Evolutionary conservation across 805 yeast genomes (phyloP), one percentile per base, ranked within the genome.

Genomic region (Isabelozyma heimii): DNA sequence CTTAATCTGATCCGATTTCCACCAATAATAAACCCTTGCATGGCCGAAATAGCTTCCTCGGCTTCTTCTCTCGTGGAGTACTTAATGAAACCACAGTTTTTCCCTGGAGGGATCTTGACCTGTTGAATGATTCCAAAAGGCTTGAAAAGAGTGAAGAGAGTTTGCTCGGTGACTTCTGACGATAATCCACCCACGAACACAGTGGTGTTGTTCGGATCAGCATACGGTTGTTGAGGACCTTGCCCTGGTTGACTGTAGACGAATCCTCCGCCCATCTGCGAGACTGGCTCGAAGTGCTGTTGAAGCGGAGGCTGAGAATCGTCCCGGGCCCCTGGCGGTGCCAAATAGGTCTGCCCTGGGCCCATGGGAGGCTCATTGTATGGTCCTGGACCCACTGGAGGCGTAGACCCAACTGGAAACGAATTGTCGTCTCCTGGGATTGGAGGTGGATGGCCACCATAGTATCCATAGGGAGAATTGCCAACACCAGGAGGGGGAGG

Each of bases 21-120:
- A 45, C 91, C 92, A 57, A 91, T 85, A 37, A 90, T 89, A 62
- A 83, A 89, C 8, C 96, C 96, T 68, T 91, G 96, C 95, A 91
- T 87, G 53, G 85, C 87, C 35, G 81, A 75, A 52, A 91, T 87
- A 9, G 97, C 96, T 47, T 77, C 77, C 67, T 91, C 97, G 1
- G 97, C 97, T 56, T 89, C 83, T 41, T 83, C 82, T 49, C 96
- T 75, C 46, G 85, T 81, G 39, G 83, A 80, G 63, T 80, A 91
- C 66, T 89, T 95, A 47, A 91, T 90, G 69, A 91, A 90, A 0
- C 96, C 97, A 69, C 96, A 89, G 52, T 87, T 87, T 60, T 87
- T 87, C 12, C 90, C 92, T 5, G 83, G 80, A 5, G 95, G 95
- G 46, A 87, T 85, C 59, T 85, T 86, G 40, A 87, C 85, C 54